Evolutionary conservation across 371 early-diverging fungal species (phyloP), one percentile per base, ranked within the genome.

Genomic region (Sporodiniella umbellata): DNA sequence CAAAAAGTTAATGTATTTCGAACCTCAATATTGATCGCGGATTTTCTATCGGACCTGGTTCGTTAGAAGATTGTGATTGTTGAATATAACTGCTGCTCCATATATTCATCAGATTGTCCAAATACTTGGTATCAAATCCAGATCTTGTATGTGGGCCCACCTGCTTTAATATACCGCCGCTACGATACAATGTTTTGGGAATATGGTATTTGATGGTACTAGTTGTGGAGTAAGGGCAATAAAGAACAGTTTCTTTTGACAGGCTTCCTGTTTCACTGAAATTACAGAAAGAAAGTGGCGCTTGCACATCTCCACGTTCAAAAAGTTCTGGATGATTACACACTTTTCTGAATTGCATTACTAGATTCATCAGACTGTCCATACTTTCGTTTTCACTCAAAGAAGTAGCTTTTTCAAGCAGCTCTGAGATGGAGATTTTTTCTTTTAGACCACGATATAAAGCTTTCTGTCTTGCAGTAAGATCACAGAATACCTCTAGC

Each of bases 301-400:
- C 78, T 24, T 76, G 66, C 4, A 92, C 89, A 59, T 92, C 91
- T 0, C 90, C 92, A 31, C 95, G 88, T 63, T 97, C 95, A 82
- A 99, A 99, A 23, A 99, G 70, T 64, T 99, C 96, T 0, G 99
- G 99, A 68, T 99, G 99, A 60, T 98, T 98, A 72, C 95, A 94
- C 26, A 98, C 92, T 69, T 99, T 99, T 67, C 98, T 88, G 70
- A 98, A 88, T 66, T 99, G 98, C 95, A 99, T 96, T 14, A 99
- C 87, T 37, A 96, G 60, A 68, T 99, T 95, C 89, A 93, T 93
- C 63, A 94, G 71, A 60, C 84, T 88, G 48, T 90, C 92, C 54
- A 81, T 75, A 51, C 80, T 86, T 39, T 78, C 82, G 24, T 67
- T 70, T 26, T 82, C 84, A 15, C 75, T 69, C 15, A 85, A 63